Conservation (phyloP, 495 filamentous ascomycete genomes). For the Tuber indicum region DNA sequence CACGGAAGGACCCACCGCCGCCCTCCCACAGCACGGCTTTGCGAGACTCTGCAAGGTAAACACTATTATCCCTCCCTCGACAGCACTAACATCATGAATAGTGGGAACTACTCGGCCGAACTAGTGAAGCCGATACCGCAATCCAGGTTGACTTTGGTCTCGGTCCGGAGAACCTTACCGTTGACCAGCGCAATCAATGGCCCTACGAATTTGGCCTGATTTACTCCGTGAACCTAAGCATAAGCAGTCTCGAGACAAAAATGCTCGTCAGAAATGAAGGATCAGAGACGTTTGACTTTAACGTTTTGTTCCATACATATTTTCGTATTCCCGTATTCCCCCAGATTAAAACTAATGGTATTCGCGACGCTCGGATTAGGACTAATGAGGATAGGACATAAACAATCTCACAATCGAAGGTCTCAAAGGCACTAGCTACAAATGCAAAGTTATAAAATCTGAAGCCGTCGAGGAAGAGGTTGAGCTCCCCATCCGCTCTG, state of each 20-base stretch:
- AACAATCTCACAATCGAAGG: constrained; percentile 59
- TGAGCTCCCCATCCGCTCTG: constrained; percentile 57
- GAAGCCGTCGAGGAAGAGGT: constrained; percentile 52
- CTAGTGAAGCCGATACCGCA: constrained; percentile 49
- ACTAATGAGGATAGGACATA: constrained; percentile 57
- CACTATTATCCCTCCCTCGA: background rate
- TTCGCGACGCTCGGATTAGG: constrained; percentile 5
- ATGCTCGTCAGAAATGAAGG: constrained; percentile 85
- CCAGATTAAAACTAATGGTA: background rate
- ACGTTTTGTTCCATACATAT: constrained; percentile 88
- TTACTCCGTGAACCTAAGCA: constrained; percentile 80
- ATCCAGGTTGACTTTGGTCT: constrained; percentile 96
- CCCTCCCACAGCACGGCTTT: constrained; percentile 91
- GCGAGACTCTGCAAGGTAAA: constrained; percentile 62
- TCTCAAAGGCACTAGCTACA: constrained; percentile 65
- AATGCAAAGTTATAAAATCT: constrained; percentile 69
- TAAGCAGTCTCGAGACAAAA: constrained; percentile 67
- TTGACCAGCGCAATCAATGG: constrained; percentile 61
- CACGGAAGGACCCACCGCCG: constrained; percentile 59
- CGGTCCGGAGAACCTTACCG: constrained; percentile 59
- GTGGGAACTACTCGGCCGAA: constrained; percentile 60
- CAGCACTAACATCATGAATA: background rate
- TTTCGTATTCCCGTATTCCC: constrained; percentile 61
- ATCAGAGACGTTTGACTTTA: constrained; percentile 73
- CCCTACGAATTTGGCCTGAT: constrained; percentile 79